Evolutionary conservation across 345 rosid genomes (phyloP).

Genomic region (Garcia nutans): DNA sequence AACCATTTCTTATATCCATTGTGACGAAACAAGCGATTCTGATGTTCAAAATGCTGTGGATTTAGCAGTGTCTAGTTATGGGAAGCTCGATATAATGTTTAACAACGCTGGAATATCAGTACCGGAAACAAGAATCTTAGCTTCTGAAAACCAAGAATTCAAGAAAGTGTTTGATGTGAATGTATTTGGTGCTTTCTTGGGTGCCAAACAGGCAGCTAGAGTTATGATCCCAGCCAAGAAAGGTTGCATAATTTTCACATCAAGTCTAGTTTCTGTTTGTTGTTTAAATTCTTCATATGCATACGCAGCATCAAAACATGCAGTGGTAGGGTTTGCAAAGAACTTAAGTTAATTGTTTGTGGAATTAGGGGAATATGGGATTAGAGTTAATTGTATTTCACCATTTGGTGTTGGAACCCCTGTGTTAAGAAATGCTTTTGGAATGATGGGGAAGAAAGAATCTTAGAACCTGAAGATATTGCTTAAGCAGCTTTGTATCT

Average conservation of each 20-base stretch:
- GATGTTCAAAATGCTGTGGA: neutral
- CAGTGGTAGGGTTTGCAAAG: neutral
- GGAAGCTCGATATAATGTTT: neutral
- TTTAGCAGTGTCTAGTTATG: neutral
- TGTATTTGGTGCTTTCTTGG: neutral
- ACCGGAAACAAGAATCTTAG: neutral
- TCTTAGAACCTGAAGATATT: constrained; percentile 16
- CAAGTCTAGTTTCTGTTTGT: neutral
- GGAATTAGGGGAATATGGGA: neutral
- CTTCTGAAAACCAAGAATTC: neutral
- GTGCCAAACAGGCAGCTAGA: neutral
- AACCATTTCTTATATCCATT: neutral
- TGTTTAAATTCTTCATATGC: neutral
- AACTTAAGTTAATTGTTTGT: neutral
- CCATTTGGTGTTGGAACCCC: neutral
- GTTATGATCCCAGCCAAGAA: neutral
- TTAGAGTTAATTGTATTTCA: neutral
- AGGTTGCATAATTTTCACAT: neutral
- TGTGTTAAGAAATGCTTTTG: neutral
- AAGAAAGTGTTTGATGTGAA: neutral
- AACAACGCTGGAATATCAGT: neutral
- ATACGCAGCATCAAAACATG: neutral
- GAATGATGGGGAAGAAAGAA: neutral
- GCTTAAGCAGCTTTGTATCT: constrained; percentile 25
- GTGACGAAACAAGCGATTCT: neutral